Conservation (phyloP, 257 asterid genomes). For the Echites panduratus region DNA sequence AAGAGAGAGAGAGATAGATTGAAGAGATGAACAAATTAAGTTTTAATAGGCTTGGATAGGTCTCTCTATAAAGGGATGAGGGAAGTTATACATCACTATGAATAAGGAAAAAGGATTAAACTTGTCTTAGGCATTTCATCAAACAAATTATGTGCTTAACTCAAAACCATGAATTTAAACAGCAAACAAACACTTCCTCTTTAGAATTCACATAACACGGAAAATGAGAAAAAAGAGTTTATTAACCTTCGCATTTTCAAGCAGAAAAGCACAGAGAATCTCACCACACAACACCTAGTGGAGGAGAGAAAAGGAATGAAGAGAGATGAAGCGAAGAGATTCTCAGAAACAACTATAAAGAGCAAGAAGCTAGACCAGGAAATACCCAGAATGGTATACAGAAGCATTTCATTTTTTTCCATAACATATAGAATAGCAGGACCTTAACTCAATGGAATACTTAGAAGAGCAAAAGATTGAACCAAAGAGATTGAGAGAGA, state of each 20-base stretch:
- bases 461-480: too few relatives aligned
- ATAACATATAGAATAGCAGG: background rate
- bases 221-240: background rate
- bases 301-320: background rate
- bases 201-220: background rate
- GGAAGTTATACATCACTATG: background rate
- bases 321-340: background rate
- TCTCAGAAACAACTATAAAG: background rate
- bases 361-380: background rate
- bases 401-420: background rate
- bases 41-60: background rate
- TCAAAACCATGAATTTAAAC: background rate
- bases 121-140: background rate
- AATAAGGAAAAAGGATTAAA: background rate
- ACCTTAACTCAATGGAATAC: too few relatives aligned
- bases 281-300: background rate
- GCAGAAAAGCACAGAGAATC: background rate
- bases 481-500: too few relatives aligned
- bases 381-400: background rate
- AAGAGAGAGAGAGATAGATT: too few relatives aligned
- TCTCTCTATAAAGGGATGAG: background rate
- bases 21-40: too few relatives aligned
- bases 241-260: background rate
- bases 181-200: background rate
- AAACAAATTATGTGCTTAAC: background rate